These are phyloP conservation scores for Balakata baccata DNA, from an alignment of 345 rosid species.

Conservation along the genomic window DNA sequence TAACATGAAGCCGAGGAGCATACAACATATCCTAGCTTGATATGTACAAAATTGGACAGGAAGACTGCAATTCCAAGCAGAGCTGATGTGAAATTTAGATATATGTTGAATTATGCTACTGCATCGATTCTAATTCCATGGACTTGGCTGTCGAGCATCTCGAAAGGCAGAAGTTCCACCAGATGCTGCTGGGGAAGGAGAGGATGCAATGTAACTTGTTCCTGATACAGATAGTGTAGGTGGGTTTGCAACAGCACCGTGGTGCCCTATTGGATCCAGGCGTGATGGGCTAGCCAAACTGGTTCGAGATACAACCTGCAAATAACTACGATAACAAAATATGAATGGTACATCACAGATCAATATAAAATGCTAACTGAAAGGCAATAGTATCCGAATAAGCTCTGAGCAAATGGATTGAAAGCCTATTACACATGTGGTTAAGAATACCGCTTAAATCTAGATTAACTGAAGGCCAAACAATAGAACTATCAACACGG, in stretches of 20 bases:
- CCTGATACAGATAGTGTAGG: constrained; percentile 71
- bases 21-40: too few relatives aligned
- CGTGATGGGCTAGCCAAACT: constrained; percentile 73
- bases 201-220: constrained; percentile 69
- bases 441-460: neutral
- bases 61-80: neutral
- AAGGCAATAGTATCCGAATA: too few relatives aligned
- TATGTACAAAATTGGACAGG: neutral
- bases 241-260: constrained; percentile 44
- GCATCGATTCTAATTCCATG: constrained; percentile 52
- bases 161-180: constrained; percentile 84
- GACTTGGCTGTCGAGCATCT: constrained; percentile 73
- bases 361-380: neutral
- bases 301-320: constrained; percentile 58
- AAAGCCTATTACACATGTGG: too few relatives aligned
- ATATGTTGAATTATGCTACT: neutral
- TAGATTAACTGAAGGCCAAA: too few relatives aligned
- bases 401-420: neutral
- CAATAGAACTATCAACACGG: neutral
- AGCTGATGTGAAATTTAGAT: neutral
- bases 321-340: neutral
- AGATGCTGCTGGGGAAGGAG: constrained; percentile 93
- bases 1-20: neutral
- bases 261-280: constrained; percentile 49
- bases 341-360: neutral